Evolutionary conservation across 257 asterid species (phyloP), one percentile per base, ranked within the genome.

Genomic region (Gynochthodes officinalis): DNA sequence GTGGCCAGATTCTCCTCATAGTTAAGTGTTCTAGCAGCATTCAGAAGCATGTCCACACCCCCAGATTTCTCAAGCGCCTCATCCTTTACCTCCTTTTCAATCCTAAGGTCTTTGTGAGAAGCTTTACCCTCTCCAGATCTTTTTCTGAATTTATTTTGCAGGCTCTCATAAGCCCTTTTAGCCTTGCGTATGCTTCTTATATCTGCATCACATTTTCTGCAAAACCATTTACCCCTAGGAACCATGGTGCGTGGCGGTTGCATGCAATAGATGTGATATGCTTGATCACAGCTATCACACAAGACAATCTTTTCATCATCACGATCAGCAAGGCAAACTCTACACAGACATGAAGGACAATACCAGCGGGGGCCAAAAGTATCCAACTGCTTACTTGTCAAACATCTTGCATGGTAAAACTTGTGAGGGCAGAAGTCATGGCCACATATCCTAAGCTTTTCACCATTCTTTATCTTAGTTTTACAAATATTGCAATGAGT

Each of bases 211-310:
- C 98, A 90, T 82, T 76, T 81, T 70, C 46, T 74, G 83, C 98
- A 93, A 77, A 84, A 93, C 98, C 98, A 93, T 74, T 82, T 84
- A 46, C 97, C 95, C 66, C 35, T 62, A 2, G 98, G 97, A 54
- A 93, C 78, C 35, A 74, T 53, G 57, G 81, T 48, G 15, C 68
- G 88, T 15, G 95, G 95, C 7, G 98, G 98, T 49, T 80, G 77
- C 96, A 87, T 79, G 80, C 97, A 93, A 78, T 89, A 93, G 30
- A 86, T 82, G 75, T 93, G 98, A 67, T 90, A 90, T 1, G 95
- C 98, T 49, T 85, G 87, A 82, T 93, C 98, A 75, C 97, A 93
- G 37, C 95, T 89, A 69, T 93, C 98, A 65, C 98, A 93, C n/a
- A 90, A 64, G 67, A 93, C 95, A 55, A 89, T 89, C 83, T 90